Base-by-base conservation (phyloP, 805 yeast genomes). In the Cyberlindnera lachancei region DNA sequence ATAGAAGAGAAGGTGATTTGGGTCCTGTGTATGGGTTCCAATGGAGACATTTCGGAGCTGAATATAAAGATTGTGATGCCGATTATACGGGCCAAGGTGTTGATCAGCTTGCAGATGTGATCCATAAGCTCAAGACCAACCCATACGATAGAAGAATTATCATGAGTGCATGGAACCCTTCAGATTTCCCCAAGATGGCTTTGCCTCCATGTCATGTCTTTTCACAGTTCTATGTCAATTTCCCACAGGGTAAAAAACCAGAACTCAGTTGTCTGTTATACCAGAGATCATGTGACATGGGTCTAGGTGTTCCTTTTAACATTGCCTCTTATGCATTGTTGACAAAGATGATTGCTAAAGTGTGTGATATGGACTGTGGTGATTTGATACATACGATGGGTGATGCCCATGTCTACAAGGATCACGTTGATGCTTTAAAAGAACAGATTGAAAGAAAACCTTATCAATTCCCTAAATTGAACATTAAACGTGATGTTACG, bases 21-120 rank as follows among this genome's bases (percentile, higher is more conserved):
- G 99, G 99, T 1, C 98, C 99, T 2, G 96, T 92, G 3, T 92
- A 92, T 55, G 99, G 99, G 0, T 92, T 92, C 62, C 99, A 92
- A 59, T 92, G 99, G 99, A 76, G 99, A 50, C 98, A 92, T 59
- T 92, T 92, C 57, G 98, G 98, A 27, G 98, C 99, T 5, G 76
- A 83, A 44, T 92, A 92, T 55, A 65, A 52, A 20, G 87, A 86
- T 34, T 85, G 95, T 52, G 87, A 90, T 38, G 69, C 88, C 3
- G 94, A 92, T 52, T 92, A 92, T 52, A 53, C 80, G 0, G 90
- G 87, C 4, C 68, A 84, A 54, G 99, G 99, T 10, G 79, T 75
- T 35, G 99, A 92, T 55, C 99, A 92, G 62, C 64, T 92, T 23
- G 72, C 75, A 7, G 79, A 83, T 28, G 75, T 92, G 21, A 84